Percentiles rank a stretch among this genome's conserved stretches.
These are phyloP conservation scores for Fusarium transvaalense DNA, from an alignment of 2,329 filamentous ascomycete genomes.

Conservation along the genomic window DNA sequence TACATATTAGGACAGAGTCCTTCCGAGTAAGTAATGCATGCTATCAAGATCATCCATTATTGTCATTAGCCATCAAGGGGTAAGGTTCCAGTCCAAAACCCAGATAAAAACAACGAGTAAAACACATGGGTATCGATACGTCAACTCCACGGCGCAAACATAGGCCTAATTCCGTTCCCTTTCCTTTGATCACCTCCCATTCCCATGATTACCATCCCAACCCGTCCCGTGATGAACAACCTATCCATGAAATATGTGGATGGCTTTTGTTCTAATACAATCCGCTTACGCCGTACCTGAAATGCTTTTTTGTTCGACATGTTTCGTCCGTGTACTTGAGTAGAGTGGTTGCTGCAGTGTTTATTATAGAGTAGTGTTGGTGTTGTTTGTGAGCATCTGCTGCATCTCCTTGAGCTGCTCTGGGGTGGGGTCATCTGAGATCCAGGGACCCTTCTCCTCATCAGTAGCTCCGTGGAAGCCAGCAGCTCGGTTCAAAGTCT, in stretches of 20 bases:
- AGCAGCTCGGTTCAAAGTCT: constrained; percentile 89
- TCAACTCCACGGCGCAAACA: constrained; percentile 48
- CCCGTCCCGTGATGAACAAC: constrained; percentile 17
- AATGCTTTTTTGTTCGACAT: constrained; percentile 46
- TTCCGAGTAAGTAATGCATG: constrained; percentile 25
- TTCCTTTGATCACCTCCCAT: constrained; percentile 24
- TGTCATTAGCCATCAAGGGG: constrained; percentile 43
- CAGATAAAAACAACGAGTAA: constrained; percentile 41
- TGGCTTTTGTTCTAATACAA: constrained; percentile 44
- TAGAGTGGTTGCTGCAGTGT: constrained; percentile 11
- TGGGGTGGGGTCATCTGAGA: constrained; percentile 76
- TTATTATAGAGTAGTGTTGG: constrained; percentile 35
- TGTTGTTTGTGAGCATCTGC: constrained; percentile 57
- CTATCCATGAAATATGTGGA: constrained; percentile 20
- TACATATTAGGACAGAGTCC: constrained; percentile 22
- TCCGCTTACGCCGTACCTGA: constrained; percentile 48
- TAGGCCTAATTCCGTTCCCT: constrained; percentile 27
- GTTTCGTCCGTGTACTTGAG: constrained; percentile 33
- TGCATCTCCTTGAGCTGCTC: constrained; percentile 73
- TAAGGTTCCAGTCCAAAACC: constrained; percentile 33
- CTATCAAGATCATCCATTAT: constrained; percentile 42
- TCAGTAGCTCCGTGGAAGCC: constrained; percentile 83
- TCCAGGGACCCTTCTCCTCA: constrained; percentile 89
- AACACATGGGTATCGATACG: constrained; percentile 50
- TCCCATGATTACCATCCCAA: constrained; percentile 16